Conservation (phyloP, 371 early-diverging fungal species). For the Parasitella parasitica region DNA sequence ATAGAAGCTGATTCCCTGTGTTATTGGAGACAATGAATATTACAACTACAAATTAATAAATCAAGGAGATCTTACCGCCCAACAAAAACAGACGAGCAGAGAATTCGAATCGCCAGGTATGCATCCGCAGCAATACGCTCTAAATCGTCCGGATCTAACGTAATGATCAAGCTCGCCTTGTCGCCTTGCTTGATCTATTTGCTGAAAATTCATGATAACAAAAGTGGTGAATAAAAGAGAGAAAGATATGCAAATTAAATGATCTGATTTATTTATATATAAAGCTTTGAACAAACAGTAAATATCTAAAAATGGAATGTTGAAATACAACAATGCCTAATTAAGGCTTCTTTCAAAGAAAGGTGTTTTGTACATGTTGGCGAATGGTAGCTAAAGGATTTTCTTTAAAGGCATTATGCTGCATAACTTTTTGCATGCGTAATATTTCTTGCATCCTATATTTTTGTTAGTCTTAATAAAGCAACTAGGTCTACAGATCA, state of each 20-base stretch:
- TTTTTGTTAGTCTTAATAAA: background rate
- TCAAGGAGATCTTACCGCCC: slow-evolving; percentile 30
- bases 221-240: background rate
- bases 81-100: slow-evolving; percentile 22
- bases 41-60: background rate
- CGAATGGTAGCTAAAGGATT: slow-evolving; percentile 68
- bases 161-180: slow-evolving; percentile 2
- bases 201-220: background rate
- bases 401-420: slow-evolving; percentile 67
- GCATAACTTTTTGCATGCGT: slow-evolving; percentile 70
- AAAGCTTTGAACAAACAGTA: background rate
- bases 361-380: slow-evolving; percentile 72
- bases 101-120: slow-evolving; percentile 20
- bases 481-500: background rate
- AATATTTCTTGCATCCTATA: slow-evolving; percentile 63
- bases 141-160: background rate
- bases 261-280: background rate
- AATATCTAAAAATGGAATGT: slow-evolving; percentile 14
- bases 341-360: slow-evolving; percentile 20
- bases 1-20: slow-evolving; percentile 33
- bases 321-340: slow-evolving; percentile 13
- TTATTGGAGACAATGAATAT: background rate
- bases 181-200: slow-evolving; percentile 1
- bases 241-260: background rate
- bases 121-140: slow-evolving; percentile 32